Conservation (phyloP, 78 protist species). For the Dictyostelium citrinum region DNA sequence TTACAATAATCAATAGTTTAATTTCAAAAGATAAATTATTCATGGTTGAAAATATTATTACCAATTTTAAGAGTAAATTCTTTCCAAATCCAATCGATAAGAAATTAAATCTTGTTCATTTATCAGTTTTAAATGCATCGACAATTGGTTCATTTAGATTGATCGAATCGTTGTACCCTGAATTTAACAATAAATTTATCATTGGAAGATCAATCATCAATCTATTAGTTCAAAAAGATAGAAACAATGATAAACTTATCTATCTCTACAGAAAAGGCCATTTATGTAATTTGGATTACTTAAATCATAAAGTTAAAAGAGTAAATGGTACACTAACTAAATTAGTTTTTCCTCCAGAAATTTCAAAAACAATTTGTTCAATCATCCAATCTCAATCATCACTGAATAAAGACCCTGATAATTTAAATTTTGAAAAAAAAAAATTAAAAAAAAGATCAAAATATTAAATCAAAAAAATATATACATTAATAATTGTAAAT, state of each 20-base stretch:
- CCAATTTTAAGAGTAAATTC: not conserved
- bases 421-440: not conserved
- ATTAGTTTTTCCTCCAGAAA: not conserved
- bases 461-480: not conserved
- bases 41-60: not conserved
- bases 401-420: not conserved
- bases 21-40: not conserved
- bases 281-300: not conserved
- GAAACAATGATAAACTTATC: not conserved
- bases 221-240: not conserved
- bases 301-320: not conserved
- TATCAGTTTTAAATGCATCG: not conserved
- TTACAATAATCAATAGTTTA: not conserved
- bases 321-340: not conserved
- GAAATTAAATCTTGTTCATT: not conserved
- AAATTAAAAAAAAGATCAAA: not conserved
- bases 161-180: not conserved
- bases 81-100: conserved; percentile 3
- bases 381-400: not conserved
- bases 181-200: not conserved
- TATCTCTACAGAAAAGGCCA: not conserved
- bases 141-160: not conserved
- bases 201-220: not conserved
- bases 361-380: not conserved
- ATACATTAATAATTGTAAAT: not conserved